Conservation (phyloP, 1,284 basidiomycete genomes). For the Termitomyces sp. region DNA sequence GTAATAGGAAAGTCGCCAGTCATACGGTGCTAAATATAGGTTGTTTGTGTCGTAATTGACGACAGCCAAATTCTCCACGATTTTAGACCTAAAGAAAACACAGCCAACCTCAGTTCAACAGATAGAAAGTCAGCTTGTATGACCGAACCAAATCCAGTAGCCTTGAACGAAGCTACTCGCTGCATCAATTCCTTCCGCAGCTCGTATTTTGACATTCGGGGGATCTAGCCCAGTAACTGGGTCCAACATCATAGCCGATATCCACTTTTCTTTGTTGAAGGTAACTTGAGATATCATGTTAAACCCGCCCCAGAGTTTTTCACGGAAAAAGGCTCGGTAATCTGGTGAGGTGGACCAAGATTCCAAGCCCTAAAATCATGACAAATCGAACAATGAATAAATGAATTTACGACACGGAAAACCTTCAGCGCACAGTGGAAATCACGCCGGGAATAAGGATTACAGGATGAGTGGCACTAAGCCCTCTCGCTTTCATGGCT, state of each 20-base stretch:
- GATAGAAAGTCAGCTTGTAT: background rate
- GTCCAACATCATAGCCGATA: slow-evolving; percentile 87
- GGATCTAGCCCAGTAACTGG: slow-evolving; percentile 90
- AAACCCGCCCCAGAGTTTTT: slow-evolving; percentile 84
- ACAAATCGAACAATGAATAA: background rate
- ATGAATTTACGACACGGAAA: background rate
- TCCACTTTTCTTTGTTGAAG: slow-evolving; percentile 80
- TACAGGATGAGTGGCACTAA: slow-evolving; percentile 73
- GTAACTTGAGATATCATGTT: slow-evolving; percentile 85
- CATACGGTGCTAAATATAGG: slow-evolving; percentile 82
- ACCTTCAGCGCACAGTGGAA: slow-evolving; percentile 50
- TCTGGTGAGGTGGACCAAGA: slow-evolving; percentile 83
- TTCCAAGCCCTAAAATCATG: slow-evolving; percentile 58
- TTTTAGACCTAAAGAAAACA: slow-evolving; percentile 64
- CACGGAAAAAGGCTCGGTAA: slow-evolving; percentile 75
- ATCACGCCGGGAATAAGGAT: slow-evolving; percentile 79
- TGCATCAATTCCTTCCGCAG: slow-evolving; percentile 88
- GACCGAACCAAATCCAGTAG: slow-evolving; percentile 87
- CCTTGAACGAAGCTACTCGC: slow-evolving; percentile 90
- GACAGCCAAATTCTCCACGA: slow-evolving; percentile 90
- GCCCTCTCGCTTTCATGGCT: slow-evolving; percentile 58
- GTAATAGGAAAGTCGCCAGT: slow-evolving; percentile 88
- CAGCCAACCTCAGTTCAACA: background rate
- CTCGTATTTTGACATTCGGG: slow-evolving; percentile 82
- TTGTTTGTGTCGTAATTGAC: slow-evolving; percentile 92